Percentiles rank a stretch among this genome's conserved stretches.
Conservation (phyloP, 306 rosid genomes). For the Prunus salicina region DNA sequence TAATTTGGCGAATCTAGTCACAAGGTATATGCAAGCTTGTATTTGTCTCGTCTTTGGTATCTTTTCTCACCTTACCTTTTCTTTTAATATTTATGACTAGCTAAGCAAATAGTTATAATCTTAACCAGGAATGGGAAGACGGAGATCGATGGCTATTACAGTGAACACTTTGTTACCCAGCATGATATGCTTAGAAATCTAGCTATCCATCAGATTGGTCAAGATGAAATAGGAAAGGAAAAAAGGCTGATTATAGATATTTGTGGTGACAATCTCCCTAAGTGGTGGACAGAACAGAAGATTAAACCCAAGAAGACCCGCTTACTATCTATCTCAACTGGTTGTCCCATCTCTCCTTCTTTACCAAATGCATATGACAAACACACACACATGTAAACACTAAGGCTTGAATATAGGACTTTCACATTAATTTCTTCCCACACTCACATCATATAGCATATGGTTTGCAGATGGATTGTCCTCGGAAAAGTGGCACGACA, state of each 20-base stretch:
- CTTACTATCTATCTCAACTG: constrained; percentile 57
- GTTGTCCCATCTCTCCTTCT: constrained; percentile 25
- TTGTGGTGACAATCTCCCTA: constrained; percentile 37
- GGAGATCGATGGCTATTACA: constrained; percentile 42
- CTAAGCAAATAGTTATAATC: constrained; percentile 9
- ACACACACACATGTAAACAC: not conserved
- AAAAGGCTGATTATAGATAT: constrained; percentile 44
- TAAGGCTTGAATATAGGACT: no score
- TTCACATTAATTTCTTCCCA: not conserved
- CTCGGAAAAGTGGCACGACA: constrained; percentile 44
- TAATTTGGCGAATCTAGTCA: constrained; percentile 35
- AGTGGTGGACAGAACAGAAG: constrained; percentile 45
- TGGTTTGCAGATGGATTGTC: constrained; percentile 51
- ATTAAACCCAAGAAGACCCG: constrained; percentile 33
- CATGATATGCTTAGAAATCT: constrained; percentile 62
- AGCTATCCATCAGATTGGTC: constrained; percentile 23
- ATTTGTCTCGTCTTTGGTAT: not conserved
- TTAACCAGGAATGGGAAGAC: constrained; percentile 41
- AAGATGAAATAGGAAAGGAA: constrained; percentile 32
- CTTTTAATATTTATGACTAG: constrained; percentile 21
- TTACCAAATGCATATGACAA: not conserved
- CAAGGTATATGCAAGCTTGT: constrained; percentile 39
- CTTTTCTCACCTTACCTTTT: not conserved
- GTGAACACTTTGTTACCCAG: constrained; percentile 48
- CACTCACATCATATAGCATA: constrained; percentile 1